A percentile compares a stretch with the other conserved stretches of the same genome.
phyloP scores from a whole-genome alignment of 1,284 basidiomycete species.

The Moesziomyces globuligerus region DNA sequence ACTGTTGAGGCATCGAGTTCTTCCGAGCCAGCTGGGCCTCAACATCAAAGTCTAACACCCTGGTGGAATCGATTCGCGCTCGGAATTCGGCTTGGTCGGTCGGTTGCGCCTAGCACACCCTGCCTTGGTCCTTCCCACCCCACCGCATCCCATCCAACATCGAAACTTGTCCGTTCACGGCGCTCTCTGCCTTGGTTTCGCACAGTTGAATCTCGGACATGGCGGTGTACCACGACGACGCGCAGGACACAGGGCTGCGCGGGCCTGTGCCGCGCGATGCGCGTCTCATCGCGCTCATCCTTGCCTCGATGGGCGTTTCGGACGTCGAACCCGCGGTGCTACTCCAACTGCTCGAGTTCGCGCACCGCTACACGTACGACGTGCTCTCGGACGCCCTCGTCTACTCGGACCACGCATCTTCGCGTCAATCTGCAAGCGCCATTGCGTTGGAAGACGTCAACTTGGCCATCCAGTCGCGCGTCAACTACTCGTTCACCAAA shows the following conservation, averaged over 20 bases:
- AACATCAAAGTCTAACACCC: not conserved
- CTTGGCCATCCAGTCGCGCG: slow-evolving; percentile 88
- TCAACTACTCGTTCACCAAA: slow-evolving; percentile 93
- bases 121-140: not conserved
- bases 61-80: not conserved
- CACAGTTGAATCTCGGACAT: not conserved
- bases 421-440: slow-evolving; percentile 43
- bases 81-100: slow-evolving; percentile 2
- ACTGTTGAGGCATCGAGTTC: no score
- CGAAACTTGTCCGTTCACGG: not conserved
- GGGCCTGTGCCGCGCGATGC: slow-evolving; percentile 79
- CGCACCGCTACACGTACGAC: slow-evolving; percentile 91
- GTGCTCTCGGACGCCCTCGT: slow-evolving; percentile 88
- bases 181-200: no score
- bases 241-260: slow-evolving; percentile 29
- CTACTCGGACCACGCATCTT: slow-evolving; percentile 86
- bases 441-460: slow-evolving; percentile 87
- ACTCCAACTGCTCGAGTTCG: slow-evolving; percentile 93
- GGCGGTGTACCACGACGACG: not conserved
- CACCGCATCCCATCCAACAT: not conserved
- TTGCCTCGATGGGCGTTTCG: slow-evolving; percentile 92
- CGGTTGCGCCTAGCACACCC: not conserved
- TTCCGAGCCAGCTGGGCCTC: not conserved
- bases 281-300: slow-evolving; percentile 87
- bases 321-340: slow-evolving; percentile 93